Percentiles rank a stretch among this genome's conserved stretches.
Conservation (phyloP, 2,329 filamentous ascomycete species). For the Hypoxylon rubiginosum region DNA sequence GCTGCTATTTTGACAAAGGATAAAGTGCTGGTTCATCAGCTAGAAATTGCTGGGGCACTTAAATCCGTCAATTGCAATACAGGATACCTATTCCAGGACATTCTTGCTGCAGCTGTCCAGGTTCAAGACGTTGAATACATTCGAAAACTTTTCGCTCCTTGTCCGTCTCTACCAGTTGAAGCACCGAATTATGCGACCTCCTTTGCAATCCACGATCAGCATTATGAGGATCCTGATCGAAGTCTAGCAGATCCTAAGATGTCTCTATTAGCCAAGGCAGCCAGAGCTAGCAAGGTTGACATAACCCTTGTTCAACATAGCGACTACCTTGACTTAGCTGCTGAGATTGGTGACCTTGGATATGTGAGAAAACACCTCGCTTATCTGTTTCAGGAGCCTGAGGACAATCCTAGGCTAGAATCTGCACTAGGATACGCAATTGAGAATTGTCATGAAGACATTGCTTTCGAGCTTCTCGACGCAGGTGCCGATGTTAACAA, state of each 20-base stretch:
- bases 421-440: not conserved
- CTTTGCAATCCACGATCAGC: not conserved
- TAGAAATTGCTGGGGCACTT: conserved; percentile 14
- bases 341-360: not conserved
- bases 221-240: no score
- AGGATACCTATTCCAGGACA: not conserved
- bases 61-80: not conserved
- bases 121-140: conserved; percentile 3
- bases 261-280: not conserved
- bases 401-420: no score
- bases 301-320: not conserved
- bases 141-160: not conserved
- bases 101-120: not conserved
- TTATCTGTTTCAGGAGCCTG: no score
- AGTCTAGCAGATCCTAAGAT: not conserved
- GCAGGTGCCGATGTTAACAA: not conserved
- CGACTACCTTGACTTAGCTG: not conserved
- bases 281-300: not conserved
- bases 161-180: not conserved
- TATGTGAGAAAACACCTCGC: not conserved
- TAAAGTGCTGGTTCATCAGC: not conserved
- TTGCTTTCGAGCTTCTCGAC: conserved; percentile 2
- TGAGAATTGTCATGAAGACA: not conserved
- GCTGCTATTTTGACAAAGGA: conserved; percentile 6
- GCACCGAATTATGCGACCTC: not conserved